Percentiles rank a stretch among this genome's conserved stretches.
Conservation (phyloP, 1,284 basidiomycete genomes). For the Fomitopsis palustris region DNA sequence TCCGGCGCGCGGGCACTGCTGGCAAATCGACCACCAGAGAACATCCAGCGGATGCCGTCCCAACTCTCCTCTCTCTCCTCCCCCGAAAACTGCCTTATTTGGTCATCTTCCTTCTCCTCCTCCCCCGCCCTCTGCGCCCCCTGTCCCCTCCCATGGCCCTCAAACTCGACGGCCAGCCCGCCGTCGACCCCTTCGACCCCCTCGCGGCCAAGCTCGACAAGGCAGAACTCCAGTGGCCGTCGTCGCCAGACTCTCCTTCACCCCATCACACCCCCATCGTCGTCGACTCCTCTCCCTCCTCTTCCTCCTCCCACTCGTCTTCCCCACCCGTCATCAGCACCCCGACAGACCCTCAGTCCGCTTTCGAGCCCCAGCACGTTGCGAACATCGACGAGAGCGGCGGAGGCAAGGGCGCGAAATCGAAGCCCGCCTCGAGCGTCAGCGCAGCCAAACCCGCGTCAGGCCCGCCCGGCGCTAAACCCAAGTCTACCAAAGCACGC, state of each 20-base stretch:
- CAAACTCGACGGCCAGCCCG: slow-evolving; percentile 1
- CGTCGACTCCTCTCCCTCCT: slow-evolving; percentile 13
- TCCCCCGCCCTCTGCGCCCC: slow-evolving; percentile 7
- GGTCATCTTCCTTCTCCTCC: slow-evolving; percentile 23
- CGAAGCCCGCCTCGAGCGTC: slow-evolving; percentile 25
- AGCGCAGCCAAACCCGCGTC: slow-evolving; percentile 21
- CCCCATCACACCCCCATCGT: slow-evolving; percentile 26
- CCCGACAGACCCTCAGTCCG: neutral
- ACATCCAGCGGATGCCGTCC: slow-evolving; percentile 5
- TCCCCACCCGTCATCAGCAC: slow-evolving; percentile 4
- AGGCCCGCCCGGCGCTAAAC: slow-evolving; percentile 31
- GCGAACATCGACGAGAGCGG: slow-evolving; percentile 8
- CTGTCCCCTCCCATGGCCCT: slow-evolving; percentile 11
- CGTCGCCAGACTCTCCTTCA: slow-evolving; percentile 22
- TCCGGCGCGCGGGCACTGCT: slow-evolving; percentile 1
- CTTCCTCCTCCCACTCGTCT: slow-evolving; percentile 10
- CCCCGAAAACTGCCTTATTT: slow-evolving; percentile 27
- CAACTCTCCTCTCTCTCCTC: slow-evolving; percentile 18
- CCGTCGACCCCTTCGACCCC: slow-evolving; percentile 11
- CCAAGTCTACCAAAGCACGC: slow-evolving; percentile 45
- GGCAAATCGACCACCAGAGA: slow-evolving; percentile 16
- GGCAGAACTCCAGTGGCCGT: slow-evolving; percentile 8
- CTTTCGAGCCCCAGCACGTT: slow-evolving; percentile 4
- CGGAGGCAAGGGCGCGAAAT: slow-evolving; percentile 19
- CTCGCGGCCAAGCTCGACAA: slow-evolving; percentile 11